These are phyloP conservation scores for Coriolopsis trogii DNA, from an alignment of 1,284 basidiomycete species.

Conservation along the genomic window DNA sequence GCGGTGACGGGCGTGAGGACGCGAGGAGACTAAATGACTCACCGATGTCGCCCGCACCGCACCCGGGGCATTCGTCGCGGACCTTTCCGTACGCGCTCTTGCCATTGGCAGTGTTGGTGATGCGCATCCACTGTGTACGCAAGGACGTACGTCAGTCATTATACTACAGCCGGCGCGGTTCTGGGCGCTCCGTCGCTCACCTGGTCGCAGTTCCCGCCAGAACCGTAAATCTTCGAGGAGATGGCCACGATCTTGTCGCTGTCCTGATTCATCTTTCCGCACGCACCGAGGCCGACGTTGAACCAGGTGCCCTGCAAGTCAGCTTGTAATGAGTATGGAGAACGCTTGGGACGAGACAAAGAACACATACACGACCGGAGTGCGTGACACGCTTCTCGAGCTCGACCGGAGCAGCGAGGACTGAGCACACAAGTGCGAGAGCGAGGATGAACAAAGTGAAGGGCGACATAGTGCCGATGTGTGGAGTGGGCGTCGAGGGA, in stretches of 20 bases:
- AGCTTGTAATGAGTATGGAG: constrained; percentile 1
- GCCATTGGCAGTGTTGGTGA: constrained; percentile 38
- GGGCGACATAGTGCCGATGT: constrained; percentile 40
- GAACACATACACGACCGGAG: constrained; percentile 47
- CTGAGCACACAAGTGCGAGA: constrained; percentile 44
- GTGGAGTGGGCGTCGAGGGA: constrained; percentile 9
- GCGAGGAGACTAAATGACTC: constrained; percentile 12
- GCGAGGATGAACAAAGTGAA: constrained; percentile 44
- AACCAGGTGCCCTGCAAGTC: constrained; percentile 44
- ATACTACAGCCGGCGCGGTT: neutral
- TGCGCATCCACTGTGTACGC: constrained; percentile 30
- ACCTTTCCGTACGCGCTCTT: constrained; percentile 34
- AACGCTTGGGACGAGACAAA: constrained; percentile 8
- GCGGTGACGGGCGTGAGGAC: neutral
- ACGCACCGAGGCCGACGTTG: constrained; percentile 45
- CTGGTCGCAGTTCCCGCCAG: constrained; percentile 42
- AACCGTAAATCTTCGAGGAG: constrained; percentile 37
- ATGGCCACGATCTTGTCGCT: constrained; percentile 44
- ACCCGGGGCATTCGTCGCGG: constrained; percentile 41
- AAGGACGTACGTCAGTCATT: neutral
- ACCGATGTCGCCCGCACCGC: constrained; percentile 39
- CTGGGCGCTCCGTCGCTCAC: constrained; percentile 26
- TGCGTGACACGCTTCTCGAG: constrained; percentile 53
- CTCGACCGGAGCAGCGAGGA: constrained; percentile 51
- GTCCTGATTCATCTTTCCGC: constrained; percentile 40